These are phyloP conservation scores for Diplodia mutila DNA, from an alignment of 2,329 filamentous ascomycete genomes.

Conservation along the genomic window DNA sequence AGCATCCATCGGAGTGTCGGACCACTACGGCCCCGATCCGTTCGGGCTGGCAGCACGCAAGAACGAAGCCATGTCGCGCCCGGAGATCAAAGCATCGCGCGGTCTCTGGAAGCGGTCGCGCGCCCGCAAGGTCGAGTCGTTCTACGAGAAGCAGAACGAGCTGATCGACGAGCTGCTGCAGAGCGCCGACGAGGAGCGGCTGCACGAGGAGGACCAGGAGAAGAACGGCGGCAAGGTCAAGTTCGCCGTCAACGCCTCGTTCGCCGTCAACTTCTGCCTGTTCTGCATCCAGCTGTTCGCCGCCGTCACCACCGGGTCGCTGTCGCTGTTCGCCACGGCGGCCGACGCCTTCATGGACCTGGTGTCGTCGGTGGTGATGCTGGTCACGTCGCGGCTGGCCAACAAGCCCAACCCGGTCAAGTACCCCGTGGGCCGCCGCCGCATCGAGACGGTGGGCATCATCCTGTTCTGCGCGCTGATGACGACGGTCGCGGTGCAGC, in stretches of 20 bases:
- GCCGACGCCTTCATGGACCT: constrained; percentile 70
- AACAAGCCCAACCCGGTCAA: constrained; percentile 63
- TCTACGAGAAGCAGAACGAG: constrained; percentile 47
- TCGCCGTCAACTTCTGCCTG: constrained; percentile 49
- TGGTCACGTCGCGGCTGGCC: constrained; percentile 63
- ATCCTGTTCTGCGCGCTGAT: constrained; percentile 69
- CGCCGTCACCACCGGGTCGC: constrained; percentile 61
- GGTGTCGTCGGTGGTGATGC: constrained; percentile 66
- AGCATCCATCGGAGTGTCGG: background rate
- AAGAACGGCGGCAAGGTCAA: constrained; percentile 51
- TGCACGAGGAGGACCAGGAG: constrained; percentile 55
- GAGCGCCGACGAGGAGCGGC: constrained; percentile 59
- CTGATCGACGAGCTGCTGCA: constrained; percentile 56
- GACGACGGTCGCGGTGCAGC: constrained; percentile 67
- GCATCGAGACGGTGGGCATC: constrained; percentile 67
- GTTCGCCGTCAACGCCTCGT: constrained; percentile 45
- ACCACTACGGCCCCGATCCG: constrained; percentile 36
- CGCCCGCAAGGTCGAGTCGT: constrained; percentile 46
- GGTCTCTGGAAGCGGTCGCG: constrained; percentile 29
- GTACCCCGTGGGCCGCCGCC: constrained; percentile 65
- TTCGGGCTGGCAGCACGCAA: constrained; percentile 42
- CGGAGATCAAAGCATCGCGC: constrained; percentile 44
- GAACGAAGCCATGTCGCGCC: constrained; percentile 43
- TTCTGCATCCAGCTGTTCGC: constrained; percentile 64
- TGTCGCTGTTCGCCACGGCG: constrained; percentile 67